Conservation (phyloP, 768 basidiomycete genomes). For the Kwoniella shandongensis region DNA sequence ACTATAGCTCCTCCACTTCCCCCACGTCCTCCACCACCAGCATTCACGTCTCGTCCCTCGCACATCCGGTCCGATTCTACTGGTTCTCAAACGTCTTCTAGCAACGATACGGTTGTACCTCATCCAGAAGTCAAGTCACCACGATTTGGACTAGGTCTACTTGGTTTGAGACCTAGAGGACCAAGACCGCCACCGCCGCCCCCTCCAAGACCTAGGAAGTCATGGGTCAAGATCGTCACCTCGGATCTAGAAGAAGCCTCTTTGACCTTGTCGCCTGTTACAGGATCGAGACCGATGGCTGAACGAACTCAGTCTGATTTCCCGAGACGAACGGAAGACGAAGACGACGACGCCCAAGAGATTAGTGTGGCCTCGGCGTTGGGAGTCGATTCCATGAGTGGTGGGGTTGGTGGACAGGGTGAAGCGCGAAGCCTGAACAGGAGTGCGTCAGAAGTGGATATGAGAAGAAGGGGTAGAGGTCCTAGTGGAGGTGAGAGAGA, state of each 20-base stretch:
- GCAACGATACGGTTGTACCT: not conserved
- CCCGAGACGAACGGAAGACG: not conserved
- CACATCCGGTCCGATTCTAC: conserved; percentile 3
- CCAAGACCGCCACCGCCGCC: conserved; percentile 39
- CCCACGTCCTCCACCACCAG: conserved; percentile 6
- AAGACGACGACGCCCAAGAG: not conserved
- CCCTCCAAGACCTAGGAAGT: conserved; percentile 20
- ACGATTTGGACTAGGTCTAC: not conserved
- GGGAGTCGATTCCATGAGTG: too few species aligned
- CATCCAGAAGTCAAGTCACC: not conserved
- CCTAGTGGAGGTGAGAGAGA: conserved; percentile 34
- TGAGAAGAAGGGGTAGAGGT: not conserved
- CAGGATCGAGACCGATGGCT: conserved; percentile 12
- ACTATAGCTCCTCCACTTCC: not conserved
- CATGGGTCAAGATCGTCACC: conserved; percentile 4
- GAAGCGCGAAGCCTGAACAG: not conserved
- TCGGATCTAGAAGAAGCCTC: not conserved
- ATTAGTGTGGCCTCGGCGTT: too few species aligned
- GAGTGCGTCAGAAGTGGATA: conserved; percentile 3
- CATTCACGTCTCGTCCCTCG: conserved; percentile 1
- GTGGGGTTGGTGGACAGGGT: not conserved
- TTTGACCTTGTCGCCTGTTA: not conserved
- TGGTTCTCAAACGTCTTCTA: not conserved
- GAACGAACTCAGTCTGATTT: conserved; percentile 29
- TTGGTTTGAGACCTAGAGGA: conserved; percentile 23